phyloP scores from a whole-genome alignment of 2,329 filamentous ascomycete genomes.

The Bipolaris victoriae region DNA sequence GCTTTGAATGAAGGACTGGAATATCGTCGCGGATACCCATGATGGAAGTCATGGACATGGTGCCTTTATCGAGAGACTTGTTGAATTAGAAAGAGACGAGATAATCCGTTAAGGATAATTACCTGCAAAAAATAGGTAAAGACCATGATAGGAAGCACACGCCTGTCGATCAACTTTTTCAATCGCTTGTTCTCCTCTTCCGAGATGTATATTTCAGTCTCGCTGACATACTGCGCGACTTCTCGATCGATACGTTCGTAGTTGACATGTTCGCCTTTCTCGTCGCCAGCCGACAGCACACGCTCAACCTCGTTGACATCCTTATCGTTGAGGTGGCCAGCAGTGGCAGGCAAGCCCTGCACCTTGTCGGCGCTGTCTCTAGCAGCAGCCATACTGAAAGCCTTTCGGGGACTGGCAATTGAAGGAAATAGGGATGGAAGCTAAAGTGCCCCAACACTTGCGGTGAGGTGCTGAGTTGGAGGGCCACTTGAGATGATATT shows the following conservation, averaged over 20 bases:
- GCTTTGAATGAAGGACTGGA: slow-evolving; percentile 34
- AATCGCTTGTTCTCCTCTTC: slow-evolving; percentile 66
- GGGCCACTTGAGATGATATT: slow-evolving; percentile 28
- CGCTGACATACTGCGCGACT: slow-evolving; percentile 70
- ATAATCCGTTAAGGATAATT: no score
- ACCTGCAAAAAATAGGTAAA: slow-evolving; percentile 71
- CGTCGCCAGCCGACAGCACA: slow-evolving; percentile 54
- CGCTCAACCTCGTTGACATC: slow-evolving; percentile 57
- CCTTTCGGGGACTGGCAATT: slow-evolving; percentile 17
- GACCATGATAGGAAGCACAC: slow-evolving; percentile 74
- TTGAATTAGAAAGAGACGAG: no score
- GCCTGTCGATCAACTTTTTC: slow-evolving; percentile 68
- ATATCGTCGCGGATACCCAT: slow-evolving; percentile 62
- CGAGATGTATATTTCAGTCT: slow-evolving; percentile 62
- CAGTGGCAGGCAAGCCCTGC: slow-evolving; percentile 23
- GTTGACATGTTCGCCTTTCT: slow-evolving; percentile 62
- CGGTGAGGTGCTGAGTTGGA: slow-evolving; percentile 22
- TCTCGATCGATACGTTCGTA: slow-evolving; percentile 70
- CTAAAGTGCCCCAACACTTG: slow-evolving; percentile 23
- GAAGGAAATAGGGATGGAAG: slow-evolving; percentile 17
- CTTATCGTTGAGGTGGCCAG: slow-evolving; percentile 26
- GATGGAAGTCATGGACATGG: slow-evolving; percentile 66
- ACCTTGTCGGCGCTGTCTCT: slow-evolving; percentile 26
- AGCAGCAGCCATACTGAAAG: slow-evolving; percentile 28
- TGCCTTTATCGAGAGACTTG: slow-evolving; percentile 68